Conservation (phyloP, 176 grass and related monocot genomes). For the Oryza brachyantha region DNA sequence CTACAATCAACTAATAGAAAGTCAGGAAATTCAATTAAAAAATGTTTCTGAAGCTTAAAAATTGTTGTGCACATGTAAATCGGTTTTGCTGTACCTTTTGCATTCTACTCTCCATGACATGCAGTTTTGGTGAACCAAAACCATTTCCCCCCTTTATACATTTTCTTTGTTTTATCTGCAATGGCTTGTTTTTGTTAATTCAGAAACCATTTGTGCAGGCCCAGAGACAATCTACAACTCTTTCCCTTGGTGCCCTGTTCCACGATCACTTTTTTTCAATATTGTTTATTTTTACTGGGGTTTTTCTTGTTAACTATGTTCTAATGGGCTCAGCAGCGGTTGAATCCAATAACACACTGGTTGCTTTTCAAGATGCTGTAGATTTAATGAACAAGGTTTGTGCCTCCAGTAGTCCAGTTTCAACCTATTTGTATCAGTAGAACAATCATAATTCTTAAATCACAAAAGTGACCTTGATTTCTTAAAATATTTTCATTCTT, state of each 20-base stretch:
- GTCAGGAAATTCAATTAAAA: not conserved
- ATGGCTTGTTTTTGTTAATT: not conserved
- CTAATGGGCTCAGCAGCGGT: slow-evolving; percentile 68
- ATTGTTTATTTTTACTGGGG: slow-evolving; percentile 72
- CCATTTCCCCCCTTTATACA: not conserved
- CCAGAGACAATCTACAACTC: slow-evolving; percentile 38
- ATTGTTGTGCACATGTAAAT: not conserved
- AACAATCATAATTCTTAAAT: too few relatives aligned
- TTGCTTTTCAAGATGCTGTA: slow-evolving; percentile 61
- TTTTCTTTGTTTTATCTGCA: not conserved
- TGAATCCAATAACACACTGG: slow-evolving; percentile 44
- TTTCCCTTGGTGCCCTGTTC: slow-evolving; percentile 51
- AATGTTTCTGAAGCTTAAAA: not conserved
- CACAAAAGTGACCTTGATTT: too few relatives aligned
- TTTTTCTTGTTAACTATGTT: slow-evolving; percentile 84
- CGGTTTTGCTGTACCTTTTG: not conserved
- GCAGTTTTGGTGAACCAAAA: not conserved
- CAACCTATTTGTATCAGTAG: not conserved
- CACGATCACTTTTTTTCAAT: slow-evolving; percentile 82
- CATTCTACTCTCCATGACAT: not conserved
- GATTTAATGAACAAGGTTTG: slow-evolving; percentile 71
- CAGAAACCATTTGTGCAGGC: slow-evolving; percentile 50
- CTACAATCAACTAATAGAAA: not conserved
- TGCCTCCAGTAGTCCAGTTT: not conserved
- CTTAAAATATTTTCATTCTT: not conserved